Conservation (phyloP, 2,329 filamentous ascomycete genomes). For the Hypoxylon sp. region DNA sequence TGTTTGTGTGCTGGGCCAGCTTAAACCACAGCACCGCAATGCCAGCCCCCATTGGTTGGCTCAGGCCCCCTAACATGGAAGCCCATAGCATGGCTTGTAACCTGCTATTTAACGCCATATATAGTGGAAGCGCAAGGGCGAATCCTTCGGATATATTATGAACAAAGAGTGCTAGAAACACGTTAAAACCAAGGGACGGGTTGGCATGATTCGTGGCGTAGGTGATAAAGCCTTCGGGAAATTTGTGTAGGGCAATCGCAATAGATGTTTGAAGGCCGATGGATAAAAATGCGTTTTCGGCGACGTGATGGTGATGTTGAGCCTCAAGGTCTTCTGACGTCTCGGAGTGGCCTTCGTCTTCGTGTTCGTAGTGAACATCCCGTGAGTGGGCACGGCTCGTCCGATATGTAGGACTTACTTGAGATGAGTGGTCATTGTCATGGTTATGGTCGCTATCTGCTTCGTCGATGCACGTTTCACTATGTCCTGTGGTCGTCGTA, state of each 20-base stretch:
- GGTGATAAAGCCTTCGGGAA: slow-evolving; percentile 89
- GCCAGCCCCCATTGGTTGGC: slow-evolving; percentile 87
- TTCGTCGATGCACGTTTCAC: slow-evolving; percentile 51
- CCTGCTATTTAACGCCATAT: slow-evolving; percentile 88
- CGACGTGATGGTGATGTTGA: slow-evolving; percentile 92
- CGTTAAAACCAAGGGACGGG: slow-evolving; percentile 86
- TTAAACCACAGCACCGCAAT: slow-evolving; percentile 90
- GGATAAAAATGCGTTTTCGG: slow-evolving; percentile 91
- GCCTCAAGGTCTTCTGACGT: slow-evolving; percentile 62
- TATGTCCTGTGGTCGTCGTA: slow-evolving; percentile 58
- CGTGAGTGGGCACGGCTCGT: slow-evolving; percentile 52
- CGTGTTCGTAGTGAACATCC: slow-evolving; percentile 45
- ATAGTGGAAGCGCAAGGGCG: slow-evolving; percentile 91
- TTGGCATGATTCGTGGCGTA: slow-evolving; percentile 98
- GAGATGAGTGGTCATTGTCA: slow-evolving; percentile 43
- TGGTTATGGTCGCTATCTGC: slow-evolving; percentile 53
- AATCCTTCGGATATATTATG: slow-evolving; percentile 99
- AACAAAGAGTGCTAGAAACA: slow-evolving; percentile 96
- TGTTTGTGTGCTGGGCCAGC: slow-evolving; percentile 69
- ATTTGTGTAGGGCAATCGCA: slow-evolving; percentile 95
- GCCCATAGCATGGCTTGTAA: slow-evolving; percentile 88
- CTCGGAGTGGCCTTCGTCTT: slow-evolving; percentile 47
- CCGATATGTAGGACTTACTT: slow-evolving; percentile 47
- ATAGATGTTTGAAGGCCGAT: slow-evolving; percentile 97
- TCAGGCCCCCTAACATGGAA: slow-evolving; percentile 85